Percentiles rank a stretch among this genome's conserved stretches.
Evolutionary conservation across 495 filamentous ascomycete species (phyloP).

Genomic region (Xylaria longipes): DNA sequence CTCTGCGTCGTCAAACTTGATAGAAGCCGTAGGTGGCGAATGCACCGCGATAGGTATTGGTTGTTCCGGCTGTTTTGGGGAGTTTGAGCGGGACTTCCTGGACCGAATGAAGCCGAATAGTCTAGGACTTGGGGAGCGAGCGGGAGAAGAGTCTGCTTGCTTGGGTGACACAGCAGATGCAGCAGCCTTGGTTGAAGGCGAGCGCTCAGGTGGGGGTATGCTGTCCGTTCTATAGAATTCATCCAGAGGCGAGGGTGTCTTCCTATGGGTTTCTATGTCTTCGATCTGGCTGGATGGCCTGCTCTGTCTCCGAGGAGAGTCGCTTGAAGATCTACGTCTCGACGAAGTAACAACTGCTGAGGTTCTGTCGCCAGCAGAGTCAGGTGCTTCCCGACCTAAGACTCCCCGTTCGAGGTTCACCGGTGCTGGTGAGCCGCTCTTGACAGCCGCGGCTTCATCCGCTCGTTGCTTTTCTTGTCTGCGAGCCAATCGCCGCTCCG

Average conservation of each 20-base stretch:
- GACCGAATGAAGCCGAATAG: conserved; percentile 43
- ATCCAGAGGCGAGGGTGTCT: conserved; percentile 36
- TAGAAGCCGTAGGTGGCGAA: conserved; percentile 40
- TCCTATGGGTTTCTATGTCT: conserved; percentile 28
- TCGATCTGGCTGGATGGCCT: conserved; percentile 24
- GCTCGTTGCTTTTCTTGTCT: conserved; percentile 70
- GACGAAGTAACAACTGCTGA: conserved; percentile 57
- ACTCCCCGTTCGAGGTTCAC: conserved; percentile 61
- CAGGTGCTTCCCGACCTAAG: conserved; percentile 56
- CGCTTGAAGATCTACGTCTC: conserved; percentile 44
- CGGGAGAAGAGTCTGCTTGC: conserved; percentile 22
- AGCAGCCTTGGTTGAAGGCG: conserved; percentile 27
- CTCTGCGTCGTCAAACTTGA: conserved; percentile 46
- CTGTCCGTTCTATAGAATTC: conserved; percentile 52
- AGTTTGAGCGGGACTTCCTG: conserved; percentile 49
- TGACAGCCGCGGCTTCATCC: conserved; percentile 46
- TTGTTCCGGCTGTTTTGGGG: conserved; percentile 32
- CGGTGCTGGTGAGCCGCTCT: conserved; percentile 56
- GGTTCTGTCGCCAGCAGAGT: conserved; percentile 49
- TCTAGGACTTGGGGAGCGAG: conserved; percentile 34
- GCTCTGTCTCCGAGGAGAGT: conserved; percentile 32
- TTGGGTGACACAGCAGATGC: conserved; percentile 21
- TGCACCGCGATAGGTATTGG: conserved; percentile 27
- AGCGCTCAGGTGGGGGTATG: conserved; percentile 33
- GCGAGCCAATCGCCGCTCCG: conserved; percentile 71